Evolutionary conservation across 2,329 filamentous ascomycete species (phyloP), one percentile per base, ranked within the genome.

Genomic region (Neonectria coccinea): DNA sequence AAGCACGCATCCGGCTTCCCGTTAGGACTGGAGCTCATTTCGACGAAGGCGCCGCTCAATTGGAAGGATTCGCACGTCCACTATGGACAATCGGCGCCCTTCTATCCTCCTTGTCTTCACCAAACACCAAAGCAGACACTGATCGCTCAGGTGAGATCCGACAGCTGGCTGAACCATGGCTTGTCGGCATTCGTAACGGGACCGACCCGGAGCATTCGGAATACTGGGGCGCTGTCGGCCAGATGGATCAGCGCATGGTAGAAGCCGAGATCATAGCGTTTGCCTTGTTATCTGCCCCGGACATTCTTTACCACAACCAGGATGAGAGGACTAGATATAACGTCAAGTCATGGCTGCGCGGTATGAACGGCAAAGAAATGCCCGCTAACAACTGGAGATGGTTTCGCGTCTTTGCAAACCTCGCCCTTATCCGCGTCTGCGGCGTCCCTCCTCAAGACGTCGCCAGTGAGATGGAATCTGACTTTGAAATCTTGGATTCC

Each of bases 181-280:
- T 77, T 27, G 27, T 68, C 12, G 71, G 80, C 20, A 50, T 79
- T 52, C 10, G 59, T 66, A n/a, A 59, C 64, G 80, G 80, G 5
- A 76, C 76, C 0, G 75, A 82, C 20, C 79, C 79, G 0, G 42
- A 62, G 0, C 70, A 77, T 18, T 42, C 66, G 0, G 80, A 81
- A 25, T 86, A 84, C 65, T 86, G 84, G 84, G 84, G 83, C 0
- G 71, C 76, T 1, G 78, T 86, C 2, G 73, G 76, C 0, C 70
- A 83, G 5, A 77, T 77, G 20, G 84, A 86, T 53, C 85, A 87
- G 67, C 73, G 83, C 2, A 87, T 86, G 84, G 85, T 86, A 0
- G 85, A 87, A 66, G 80, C 83, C 44, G 84, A 86, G 67, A 82
- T 83, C 27, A 78, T 86, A 4, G 79, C 83, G 0, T 85, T 82